phyloP scores from a whole-genome alignment of 345 rosid species.

The Aquilaria sinensis region DNA sequence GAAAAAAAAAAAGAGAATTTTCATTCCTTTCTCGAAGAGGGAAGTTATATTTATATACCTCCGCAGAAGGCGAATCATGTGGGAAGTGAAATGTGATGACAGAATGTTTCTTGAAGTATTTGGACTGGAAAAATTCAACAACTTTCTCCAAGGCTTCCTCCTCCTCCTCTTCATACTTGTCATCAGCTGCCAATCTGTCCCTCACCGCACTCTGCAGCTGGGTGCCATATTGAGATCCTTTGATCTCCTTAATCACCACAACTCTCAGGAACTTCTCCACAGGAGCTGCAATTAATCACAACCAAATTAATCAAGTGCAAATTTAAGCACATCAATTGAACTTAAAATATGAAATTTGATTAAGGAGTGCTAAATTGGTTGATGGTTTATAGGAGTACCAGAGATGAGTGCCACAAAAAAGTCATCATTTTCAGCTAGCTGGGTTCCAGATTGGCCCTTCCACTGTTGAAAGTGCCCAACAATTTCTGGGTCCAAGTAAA shows the following conservation, averaged over 20 bases:
- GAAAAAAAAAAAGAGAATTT: neutral
- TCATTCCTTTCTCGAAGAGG: neutral
- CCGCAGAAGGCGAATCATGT: constrained; percentile 34
- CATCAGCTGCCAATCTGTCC: constrained; percentile 55
- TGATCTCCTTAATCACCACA: too few species aligned
- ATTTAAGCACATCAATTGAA: neutral
- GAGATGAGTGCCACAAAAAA: constrained; percentile 67
- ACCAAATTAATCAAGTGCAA: neutral
- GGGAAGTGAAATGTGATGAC: constrained; percentile 71
- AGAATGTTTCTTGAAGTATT: constrained; percentile 69
- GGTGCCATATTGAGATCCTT: too few species aligned
- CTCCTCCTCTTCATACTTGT: constrained; percentile 91
- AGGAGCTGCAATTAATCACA: constrained; percentile 36
- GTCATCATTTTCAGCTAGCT: constrained; percentile 59
- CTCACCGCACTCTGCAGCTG: too few species aligned
- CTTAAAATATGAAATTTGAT: too few species aligned
- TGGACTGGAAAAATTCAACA: constrained; percentile 76
- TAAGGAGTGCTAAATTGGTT: too few species aligned
- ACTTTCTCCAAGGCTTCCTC: constrained; percentile 77
- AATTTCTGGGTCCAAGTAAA: constrained; percentile 4
- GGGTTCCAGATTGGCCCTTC: constrained; percentile 67
- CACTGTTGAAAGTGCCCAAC: constrained; percentile 48
- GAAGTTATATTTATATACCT: constrained; percentile 30
- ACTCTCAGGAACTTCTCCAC: constrained; percentile 67
- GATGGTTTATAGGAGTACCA: constrained; percentile 27